Evolutionary conservation across 352 stramenopile species (phyloP), one percentile per base, ranked within the genome.

Genomic region (Phytopythium vexans): DNA sequence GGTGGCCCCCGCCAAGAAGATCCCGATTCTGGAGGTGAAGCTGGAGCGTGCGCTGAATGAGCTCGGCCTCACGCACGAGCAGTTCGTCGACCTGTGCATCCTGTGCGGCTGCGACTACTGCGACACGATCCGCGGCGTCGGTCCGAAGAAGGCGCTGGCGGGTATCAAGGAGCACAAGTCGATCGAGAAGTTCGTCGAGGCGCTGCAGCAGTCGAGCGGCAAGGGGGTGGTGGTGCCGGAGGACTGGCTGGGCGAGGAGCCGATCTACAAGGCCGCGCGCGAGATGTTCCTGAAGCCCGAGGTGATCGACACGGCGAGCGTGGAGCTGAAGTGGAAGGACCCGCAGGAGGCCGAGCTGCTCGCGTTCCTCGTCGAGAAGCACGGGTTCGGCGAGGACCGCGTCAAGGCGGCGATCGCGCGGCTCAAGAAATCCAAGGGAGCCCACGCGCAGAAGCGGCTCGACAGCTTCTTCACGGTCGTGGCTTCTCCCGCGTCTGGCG

Each of bases 31-130:
- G 6, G 89, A 98, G 61, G 87, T 98, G 41, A 86, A 96, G 58
- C 74, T 95, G 41, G 74, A 89, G 33, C 91, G 95, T 42, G 92
- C 96, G 12, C 66, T 99, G 33, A 73, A 97, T 50, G 96, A 93
- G 41, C 71, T 99, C 41, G 85, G 85, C 12, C 75, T 99, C 15
- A 96, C 85, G 4, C 85, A 98, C 46, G 94, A 86, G 16, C 80
- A 94, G 71, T 99, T 99, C 68, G 94, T 99, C 10, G 97, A 99
- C 74, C 72, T 99, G 49, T 99, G 97, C 63, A 98, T 99, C 58
- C 78, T 99, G 15, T 98, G 95, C 47, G 97, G 97, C 49, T 68
- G 52, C 62, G 62, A 38, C 46, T 66, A 52, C 62, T 71, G 39
- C 66, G 66, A 49, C 52, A 60, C 36, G 61, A 42, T 44, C 55